phyloP scores from a whole-genome alignment of 345 rosid genomes.

The Eutrema japonicum region DNA sequence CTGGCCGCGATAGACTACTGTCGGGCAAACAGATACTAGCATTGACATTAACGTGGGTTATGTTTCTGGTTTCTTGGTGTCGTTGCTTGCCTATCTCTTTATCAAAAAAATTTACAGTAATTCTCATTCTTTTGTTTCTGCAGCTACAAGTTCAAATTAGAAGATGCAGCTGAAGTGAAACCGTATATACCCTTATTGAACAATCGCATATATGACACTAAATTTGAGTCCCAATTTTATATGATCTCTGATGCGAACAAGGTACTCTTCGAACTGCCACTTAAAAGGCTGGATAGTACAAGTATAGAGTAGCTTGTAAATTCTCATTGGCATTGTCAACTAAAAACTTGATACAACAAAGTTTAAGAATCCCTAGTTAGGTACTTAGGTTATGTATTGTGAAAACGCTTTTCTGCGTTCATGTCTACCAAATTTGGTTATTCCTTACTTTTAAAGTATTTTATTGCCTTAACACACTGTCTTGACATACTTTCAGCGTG shows the following conservation, averaged over 20 bases:
- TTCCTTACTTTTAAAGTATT: conserved; percentile 11
- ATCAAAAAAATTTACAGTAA: not conserved
- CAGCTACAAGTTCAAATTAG: conserved; percentile 94
- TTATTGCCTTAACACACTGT: conserved; percentile 26
- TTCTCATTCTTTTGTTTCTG: conserved; percentile 40
- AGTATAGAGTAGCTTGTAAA: conserved; percentile 25
- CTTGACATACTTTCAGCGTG: conserved; percentile 59
- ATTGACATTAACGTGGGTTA: conserved; percentile 77
- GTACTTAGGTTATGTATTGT: conserved; percentile 13
- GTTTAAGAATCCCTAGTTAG: conserved; percentile 9
- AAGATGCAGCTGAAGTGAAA: conserved; percentile 87
- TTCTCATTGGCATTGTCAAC: conserved; percentile 20
- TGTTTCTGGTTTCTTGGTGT: conserved; percentile 26
- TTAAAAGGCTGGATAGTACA: conserved; percentile 16
- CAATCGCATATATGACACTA: conserved; percentile 93
- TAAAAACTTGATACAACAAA: not conserved
- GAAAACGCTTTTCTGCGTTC: conserved; percentile 13
- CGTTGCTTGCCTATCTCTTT: conserved; percentile 25
- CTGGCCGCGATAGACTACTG: conserved; percentile 78
- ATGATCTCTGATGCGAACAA: conserved; percentile 92
- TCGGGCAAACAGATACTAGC: conserved; percentile 93
- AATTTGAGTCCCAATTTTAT: conserved; percentile 96
- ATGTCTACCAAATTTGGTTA: conserved; percentile 24
- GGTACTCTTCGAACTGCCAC: conserved; percentile 53
- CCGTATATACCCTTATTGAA: conserved; percentile 88